Evolutionary conservation across 169 alveolate genomes (phyloP).

Genomic region (Plasmodium gallinaceum): DNA sequence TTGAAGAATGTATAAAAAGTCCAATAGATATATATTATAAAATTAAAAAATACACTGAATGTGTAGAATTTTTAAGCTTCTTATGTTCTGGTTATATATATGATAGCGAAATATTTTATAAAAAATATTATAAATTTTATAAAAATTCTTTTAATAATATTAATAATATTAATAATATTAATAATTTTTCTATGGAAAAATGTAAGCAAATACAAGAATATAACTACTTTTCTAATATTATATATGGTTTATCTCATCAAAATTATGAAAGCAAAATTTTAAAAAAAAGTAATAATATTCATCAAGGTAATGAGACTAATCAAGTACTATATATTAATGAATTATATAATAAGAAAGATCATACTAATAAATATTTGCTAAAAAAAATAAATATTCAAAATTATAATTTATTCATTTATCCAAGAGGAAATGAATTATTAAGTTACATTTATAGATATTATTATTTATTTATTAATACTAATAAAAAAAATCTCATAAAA

Average conservation of each 20-base stretch:
- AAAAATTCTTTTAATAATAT: neutral
- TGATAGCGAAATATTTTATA: slow-evolving; percentile 18
- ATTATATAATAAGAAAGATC: neutral
- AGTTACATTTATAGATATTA: slow-evolving; percentile 35
- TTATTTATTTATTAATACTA: slow-evolving; percentile 16
- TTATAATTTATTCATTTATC: slow-evolving; percentile 29
- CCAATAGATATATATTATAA: slow-evolving; percentile 40
- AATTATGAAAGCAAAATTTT: neutral
- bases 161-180: neutral
- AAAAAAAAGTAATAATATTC: neutral
- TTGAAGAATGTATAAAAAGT: slow-evolving; percentile 3
- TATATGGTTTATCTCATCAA: slow-evolving; percentile 34
- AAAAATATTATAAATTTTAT: slow-evolving; percentile 11
- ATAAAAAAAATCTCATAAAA: slow-evolving; percentile 20
- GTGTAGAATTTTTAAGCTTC: slow-evolving; percentile 29
- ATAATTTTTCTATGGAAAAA: neutral
- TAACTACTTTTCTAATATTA: slow-evolving; percentile 27
- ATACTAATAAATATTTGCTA: neutral
- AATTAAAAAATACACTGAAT: slow-evolving; percentile 37
- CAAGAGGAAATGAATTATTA: slow-evolving; percentile 56
- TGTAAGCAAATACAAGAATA: slow-evolving; percentile 15
- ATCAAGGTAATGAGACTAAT: neutral
- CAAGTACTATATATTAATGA: neutral
- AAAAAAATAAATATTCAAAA: neutral
- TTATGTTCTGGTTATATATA: slow-evolving; percentile 37